phyloP scores from a whole-genome alignment of 768 basidiomycete genomes.

The Hypsizygus marmoreus region DNA sequence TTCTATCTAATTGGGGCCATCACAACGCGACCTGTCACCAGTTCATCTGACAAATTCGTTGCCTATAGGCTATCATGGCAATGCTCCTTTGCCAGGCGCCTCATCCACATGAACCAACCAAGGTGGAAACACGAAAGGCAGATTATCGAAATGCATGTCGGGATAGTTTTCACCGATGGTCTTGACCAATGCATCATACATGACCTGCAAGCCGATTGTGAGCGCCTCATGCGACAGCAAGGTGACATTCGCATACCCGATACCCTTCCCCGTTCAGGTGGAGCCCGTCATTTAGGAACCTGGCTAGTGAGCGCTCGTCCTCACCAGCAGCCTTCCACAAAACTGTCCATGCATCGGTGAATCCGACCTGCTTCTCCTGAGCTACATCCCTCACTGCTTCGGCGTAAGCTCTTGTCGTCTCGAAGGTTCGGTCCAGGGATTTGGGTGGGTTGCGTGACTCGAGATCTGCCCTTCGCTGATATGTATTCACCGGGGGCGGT shows the following conservation, averaged over 20 bases:
- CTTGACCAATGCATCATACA: constrained; percentile 63
- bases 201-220: constrained; percentile 43
- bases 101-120: constrained; percentile 29
- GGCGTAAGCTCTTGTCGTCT: constrained; percentile 67
- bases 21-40: not conserved
- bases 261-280: constrained; percentile 82
- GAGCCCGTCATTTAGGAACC: constrained; percentile 72
- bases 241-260: constrained; percentile 43
- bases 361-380: constrained; percentile 50
- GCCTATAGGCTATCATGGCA: too few species aligned
- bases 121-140: constrained; percentile 60
- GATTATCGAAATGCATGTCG: constrained; percentile 65
- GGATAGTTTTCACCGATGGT: constrained; percentile 62
- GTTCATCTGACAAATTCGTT: not conserved
- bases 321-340: constrained; percentile 77
- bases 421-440: constrained; percentile 61
- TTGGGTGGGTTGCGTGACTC: constrained; percentile 50
- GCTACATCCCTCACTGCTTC: constrained; percentile 68
- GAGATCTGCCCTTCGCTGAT: constrained; percentile 55
- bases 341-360: constrained; percentile 74
- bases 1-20: not conserved
- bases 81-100: too few species aligned
- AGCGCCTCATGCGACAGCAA: constrained; percentile 1
- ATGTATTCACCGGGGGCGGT: constrained; percentile 79
- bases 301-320: constrained; percentile 51